Evolutionary conservation across 495 filamentous ascomycete genomes (phyloP).

Genomic region (Durotheca rogersii): DNA sequence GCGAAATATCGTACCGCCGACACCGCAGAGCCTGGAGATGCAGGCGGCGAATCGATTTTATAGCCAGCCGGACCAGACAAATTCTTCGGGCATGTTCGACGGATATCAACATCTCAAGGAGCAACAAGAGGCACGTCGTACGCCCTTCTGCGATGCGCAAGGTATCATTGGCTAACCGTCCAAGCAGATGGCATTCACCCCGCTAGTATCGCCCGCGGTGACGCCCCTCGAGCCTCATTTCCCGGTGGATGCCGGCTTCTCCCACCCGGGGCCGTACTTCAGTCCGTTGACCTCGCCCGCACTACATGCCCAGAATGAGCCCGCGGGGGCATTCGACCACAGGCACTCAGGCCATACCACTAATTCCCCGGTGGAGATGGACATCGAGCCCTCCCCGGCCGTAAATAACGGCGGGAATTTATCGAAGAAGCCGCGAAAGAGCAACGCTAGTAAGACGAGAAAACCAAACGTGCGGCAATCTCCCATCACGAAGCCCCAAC

Average conservation of each 20-base stretch:
- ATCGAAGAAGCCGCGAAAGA: slow-evolving; percentile 51
- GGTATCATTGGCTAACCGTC: slow-evolving; percentile 33
- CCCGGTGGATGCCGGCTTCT: slow-evolving; percentile 72
- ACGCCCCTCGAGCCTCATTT: slow-evolving; percentile 88
- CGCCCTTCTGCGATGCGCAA: slow-evolving; percentile 8
- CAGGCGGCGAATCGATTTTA: slow-evolving; percentile 70
- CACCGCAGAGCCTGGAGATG: slow-evolving; percentile 89
- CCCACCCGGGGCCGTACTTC: slow-evolving; percentile 85
- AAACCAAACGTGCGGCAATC: slow-evolving; percentile 68
- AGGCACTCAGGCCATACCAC: slow-evolving; percentile 38
- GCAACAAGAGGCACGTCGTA: slow-evolving; percentile 71
- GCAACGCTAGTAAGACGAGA: slow-evolving; percentile 47
- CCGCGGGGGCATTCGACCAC: slow-evolving; percentile 46
- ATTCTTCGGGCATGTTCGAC: slow-evolving; percentile 35
- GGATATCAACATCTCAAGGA: slow-evolving; percentile 68
- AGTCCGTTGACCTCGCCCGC: slow-evolving; percentile 92
- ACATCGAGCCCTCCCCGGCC: slow-evolving; percentile 44
- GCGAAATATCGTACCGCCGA: slow-evolving; percentile 74
- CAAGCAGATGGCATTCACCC: slow-evolving; percentile 83
- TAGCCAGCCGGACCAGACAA: slow-evolving; percentile 51
- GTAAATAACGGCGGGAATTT: slow-evolving; percentile 38
- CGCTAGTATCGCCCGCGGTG: slow-evolving; percentile 90
- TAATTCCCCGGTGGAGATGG: slow-evolving; percentile 50
- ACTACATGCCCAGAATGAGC: slow-evolving; percentile 72
- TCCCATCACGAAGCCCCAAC: slow-evolving; percentile 79